These are phyloP conservation scores for Stephania cephalantha DNA, from an alignment of 164 flowering plant genomes.

Conservation along the genomic window DNA sequence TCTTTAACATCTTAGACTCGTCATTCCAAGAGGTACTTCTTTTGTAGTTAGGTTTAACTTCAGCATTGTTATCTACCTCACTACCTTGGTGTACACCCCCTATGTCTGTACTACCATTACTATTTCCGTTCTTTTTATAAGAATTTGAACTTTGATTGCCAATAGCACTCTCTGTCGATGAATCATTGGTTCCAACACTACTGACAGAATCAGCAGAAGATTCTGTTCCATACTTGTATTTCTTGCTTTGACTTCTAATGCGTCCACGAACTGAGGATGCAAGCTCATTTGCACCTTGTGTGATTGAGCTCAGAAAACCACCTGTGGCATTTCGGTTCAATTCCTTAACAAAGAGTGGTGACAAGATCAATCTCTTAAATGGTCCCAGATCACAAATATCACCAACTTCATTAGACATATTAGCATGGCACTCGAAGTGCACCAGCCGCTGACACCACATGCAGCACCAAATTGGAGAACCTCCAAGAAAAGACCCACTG, in stretches of 20 bases:
- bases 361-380: slow-evolving; percentile 71
- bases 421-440: slow-evolving; percentile 86
- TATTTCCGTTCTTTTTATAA: slow-evolving; percentile 36
- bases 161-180: slow-evolving; percentile 48
- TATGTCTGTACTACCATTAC: slow-evolving; percentile 33
- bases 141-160: slow-evolving; percentile 27
- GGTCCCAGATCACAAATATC: slow-evolving; percentile 94
- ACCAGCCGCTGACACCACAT: slow-evolving; percentile 96
- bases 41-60: slow-evolving; percentile 31
- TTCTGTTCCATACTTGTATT: slow-evolving; percentile 60
- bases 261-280: slow-evolving; percentile 87
- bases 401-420: slow-evolving; percentile 67
- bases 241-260: slow-evolving; percentile 73
- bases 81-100: slow-evolving; percentile 25
- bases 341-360: slow-evolving; percentile 81
- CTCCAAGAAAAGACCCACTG: slow-evolving; percentile 83
- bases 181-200: slow-evolving; percentile 35
- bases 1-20: slow-evolving; percentile 36
- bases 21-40: slow-evolving; percentile 54
- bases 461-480: slow-evolving; percentile 98
- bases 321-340: slow-evolving; percentile 38
- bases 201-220: slow-evolving; percentile 45
- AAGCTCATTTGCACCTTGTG: slow-evolving; percentile 94
- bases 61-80: slow-evolving; percentile 36
- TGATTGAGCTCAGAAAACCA: slow-evolving; percentile 78